Conservation (phyloP, 441 rosid genomes). For the Gossypium davidsonii region DNA sequence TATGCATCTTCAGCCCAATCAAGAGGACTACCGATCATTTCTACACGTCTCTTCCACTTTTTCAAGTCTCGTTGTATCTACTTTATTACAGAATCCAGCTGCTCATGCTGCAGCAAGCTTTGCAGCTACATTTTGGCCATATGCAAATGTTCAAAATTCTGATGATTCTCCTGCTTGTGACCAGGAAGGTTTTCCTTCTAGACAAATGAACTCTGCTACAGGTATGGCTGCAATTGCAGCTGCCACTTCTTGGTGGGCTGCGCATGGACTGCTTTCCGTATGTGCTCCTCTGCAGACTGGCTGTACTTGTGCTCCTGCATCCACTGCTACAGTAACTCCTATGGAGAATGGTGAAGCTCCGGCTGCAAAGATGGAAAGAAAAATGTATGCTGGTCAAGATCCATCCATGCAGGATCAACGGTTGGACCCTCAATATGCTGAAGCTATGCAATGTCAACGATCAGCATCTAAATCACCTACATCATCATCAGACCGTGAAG, state of each 20-base stretch:
- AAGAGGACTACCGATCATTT: conserved; percentile 64
- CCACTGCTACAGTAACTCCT: conserved; percentile 35
- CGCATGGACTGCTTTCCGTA: conserved; percentile 81
- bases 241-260: conserved; percentile 97
- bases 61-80: conserved; percentile 71
- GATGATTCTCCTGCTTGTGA: conserved; percentile 44
- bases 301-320: conserved; percentile 40
- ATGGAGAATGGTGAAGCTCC: conserved; percentile 33
- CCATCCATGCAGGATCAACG: conserved; percentile 35
- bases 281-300: conserved; percentile 60
- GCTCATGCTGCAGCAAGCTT: conserved; percentile 86
- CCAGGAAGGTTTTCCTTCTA: conserved; percentile 38
- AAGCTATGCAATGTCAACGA: conserved; percentile 50
- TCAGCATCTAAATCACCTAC: conserved; percentile 45
- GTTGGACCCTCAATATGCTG: conserved; percentile 35
- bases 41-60: conserved; percentile 72
- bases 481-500: conserved; percentile 49
- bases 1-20: conserved; percentile 37
- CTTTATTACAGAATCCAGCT: conserved; percentile 82
- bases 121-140: conserved; percentile 84
- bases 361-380: conserved; percentile 24
- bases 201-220: conserved; percentile 47
- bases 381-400: conserved; percentile 29
- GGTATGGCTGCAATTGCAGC: conserved; percentile 73
- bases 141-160: conserved; percentile 45